These are phyloP conservation scores for Trapa incisa DNA, from an alignment of 345 rosid genomes.

Conservation along the genomic window DNA sequence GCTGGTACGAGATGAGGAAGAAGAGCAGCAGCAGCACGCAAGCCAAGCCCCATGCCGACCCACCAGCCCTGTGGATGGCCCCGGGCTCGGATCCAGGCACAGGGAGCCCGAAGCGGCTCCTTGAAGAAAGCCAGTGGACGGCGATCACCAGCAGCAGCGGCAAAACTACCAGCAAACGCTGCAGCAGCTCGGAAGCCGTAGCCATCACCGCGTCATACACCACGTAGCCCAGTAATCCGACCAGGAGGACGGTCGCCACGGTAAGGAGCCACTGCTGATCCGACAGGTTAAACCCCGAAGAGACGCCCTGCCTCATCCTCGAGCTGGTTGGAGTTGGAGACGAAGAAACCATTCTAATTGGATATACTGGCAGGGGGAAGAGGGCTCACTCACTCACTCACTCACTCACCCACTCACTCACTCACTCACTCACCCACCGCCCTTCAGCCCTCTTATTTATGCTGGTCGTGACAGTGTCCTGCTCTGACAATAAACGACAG, in stretches of 20 bases:
- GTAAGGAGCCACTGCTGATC: conserved; percentile 28
- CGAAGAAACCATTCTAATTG: not conserved
- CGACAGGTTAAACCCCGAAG: conserved; percentile 13
- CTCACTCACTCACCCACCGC: too few species aligned
- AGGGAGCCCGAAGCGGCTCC: conserved; percentile 22
- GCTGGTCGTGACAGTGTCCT: not conserved
- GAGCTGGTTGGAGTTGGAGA: not conserved
- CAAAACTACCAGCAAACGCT: conserved; percentile 32
- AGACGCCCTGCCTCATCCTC: conserved; percentile 8
- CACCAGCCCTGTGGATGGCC: conserved; percentile 41
- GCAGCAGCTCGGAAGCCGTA: conserved; percentile 38
- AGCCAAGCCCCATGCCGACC: conserved; percentile 48
- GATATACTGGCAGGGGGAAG: too few species aligned
- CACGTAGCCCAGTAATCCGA: conserved; percentile 28
- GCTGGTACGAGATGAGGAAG: conserved; percentile 35
- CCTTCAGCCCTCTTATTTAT: not conserved
- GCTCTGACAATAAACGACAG: not conserved
- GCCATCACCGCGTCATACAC: conserved; percentile 45
- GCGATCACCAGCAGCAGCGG: conserved; percentile 35
- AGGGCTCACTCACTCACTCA: too few species aligned
- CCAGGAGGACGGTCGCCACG: conserved; percentile 13
- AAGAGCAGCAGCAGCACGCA: conserved; percentile 26
- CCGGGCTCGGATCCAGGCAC: conserved; percentile 44
- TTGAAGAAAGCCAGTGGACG: conserved; percentile 44
- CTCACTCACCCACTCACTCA: too few species aligned